Base-by-base conservation (phyloP, 257 asterid genomes). In the Lantana camara region DNA sequence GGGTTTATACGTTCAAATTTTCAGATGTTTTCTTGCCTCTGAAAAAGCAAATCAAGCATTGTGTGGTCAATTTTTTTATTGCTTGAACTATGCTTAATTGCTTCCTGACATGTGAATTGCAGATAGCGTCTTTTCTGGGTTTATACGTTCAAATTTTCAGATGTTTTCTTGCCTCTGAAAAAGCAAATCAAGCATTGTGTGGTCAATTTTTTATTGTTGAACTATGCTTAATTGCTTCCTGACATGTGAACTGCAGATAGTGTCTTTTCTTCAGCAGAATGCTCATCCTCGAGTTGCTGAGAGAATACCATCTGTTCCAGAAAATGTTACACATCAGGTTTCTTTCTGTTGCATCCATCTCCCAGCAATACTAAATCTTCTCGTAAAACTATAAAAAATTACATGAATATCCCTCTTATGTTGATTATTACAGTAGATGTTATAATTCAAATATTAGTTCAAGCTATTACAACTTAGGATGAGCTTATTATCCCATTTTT, bases 251-350 rank as follows among this genome's bases (percentile, higher is more conserved):
- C 68, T 86, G 92, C 91, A 93, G 98, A 93, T 93, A 71, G 71
- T 94, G 60, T 77, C 88, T 48, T 94, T 94, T 76, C 96, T 90
- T 69, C 99, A 94, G 79, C 95, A 94, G 84, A 94, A 94, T 70
- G 96, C 96, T 21, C 97, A 94, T 82, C 96, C 99, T 66, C 87
- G 97, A 72, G 95, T 88, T 58, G 92, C 95, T 0, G 89, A 82
- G 84, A 85, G 75, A 79, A 55, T 75, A 59, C 99, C 99, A 4
- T 57, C 89, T 38, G 99, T 94, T 55, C 99, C 99, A 19, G 99
- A 94, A 85, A 94, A 94, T 70, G 99, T 94, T 49, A 85, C 95
- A 3, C 97, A 90, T 72, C 98, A 89, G 96, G 98, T 92, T 64
- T 34, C 7, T 52, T n/a, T 29, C 45, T 22, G 45, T 62, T 57